These are phyloP conservation scores for Tulasnella sp. DNA, from an alignment of 768 basidiomycete genomes.

Conservation along the genomic window DNA sequence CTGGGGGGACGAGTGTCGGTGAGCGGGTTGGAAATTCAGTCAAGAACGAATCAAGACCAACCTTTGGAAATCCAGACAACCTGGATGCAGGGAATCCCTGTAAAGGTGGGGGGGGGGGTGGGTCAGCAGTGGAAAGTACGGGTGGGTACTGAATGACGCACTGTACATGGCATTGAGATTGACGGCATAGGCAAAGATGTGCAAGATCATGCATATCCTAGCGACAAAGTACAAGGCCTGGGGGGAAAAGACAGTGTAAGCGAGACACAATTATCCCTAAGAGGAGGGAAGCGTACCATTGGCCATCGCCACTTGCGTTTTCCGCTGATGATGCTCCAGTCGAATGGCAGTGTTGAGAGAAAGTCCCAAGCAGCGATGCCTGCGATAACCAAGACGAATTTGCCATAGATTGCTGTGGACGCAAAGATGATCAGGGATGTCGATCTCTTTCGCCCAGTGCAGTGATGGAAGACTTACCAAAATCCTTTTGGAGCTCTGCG, in stretches of 20 bases:
- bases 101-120: not conserved
- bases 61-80: conserved; percentile 22
- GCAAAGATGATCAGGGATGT: not conserved
- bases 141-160: not conserved
- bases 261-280: not conserved
- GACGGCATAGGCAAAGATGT: conserved; percentile 20
- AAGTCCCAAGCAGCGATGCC: conserved; percentile 20
- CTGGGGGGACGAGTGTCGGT: not conserved
- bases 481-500: conserved; percentile 10
- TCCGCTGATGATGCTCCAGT: conserved; percentile 22
- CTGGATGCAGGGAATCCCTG: conserved; percentile 17
- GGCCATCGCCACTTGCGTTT: conserved; percentile 20
- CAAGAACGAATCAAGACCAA: not conserved
- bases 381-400: not conserved
- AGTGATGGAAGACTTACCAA: conserved; percentile 6
- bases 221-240: conserved; percentile 17
- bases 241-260: too few species aligned
- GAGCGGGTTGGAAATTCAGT: not conserved
- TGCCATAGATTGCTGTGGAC: conserved; percentile 21
- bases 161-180: conserved; percentile 18
- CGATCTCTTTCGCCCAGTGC: not conserved
- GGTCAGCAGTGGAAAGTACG: not conserved
- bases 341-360: conserved; percentile 19
- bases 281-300: not conserved
- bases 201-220: conserved; percentile 21